These are phyloP conservation scores for Phalaenopsis equestris DNA, from an alignment of 106 monocot genomes.

Conservation along the genomic window DNA sequence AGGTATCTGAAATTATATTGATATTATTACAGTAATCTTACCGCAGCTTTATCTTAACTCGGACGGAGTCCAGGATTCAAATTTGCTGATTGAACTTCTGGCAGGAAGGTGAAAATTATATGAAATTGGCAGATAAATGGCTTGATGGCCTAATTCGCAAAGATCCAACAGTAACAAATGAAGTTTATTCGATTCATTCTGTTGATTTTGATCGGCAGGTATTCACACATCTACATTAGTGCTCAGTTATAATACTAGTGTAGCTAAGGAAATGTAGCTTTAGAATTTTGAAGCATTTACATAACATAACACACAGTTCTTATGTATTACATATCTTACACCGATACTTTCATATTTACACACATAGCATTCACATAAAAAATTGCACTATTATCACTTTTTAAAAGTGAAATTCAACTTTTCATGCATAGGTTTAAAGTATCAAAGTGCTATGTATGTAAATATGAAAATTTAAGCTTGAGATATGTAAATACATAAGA, in stretches of 20 bases:
- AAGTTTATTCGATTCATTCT: constrained; percentile 76
- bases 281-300: too few relatives aligned
- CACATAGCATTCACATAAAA: too few relatives aligned
- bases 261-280: not conserved
- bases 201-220: constrained; percentile 97
- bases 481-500: too few relatives aligned
- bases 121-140: constrained; percentile 67
- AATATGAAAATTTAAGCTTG: too few relatives aligned
- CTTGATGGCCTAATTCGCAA: constrained; percentile 68
- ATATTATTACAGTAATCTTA: not conserved
- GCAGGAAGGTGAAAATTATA: constrained; percentile 33
- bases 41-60: not conserved
- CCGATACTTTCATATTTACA: too few relatives aligned
- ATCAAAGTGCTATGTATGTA: too few relatives aligned
- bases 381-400: too few relatives aligned
- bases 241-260: not conserved
- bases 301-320: too few relatives aligned
- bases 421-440: too few relatives aligned
- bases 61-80: not conserved
- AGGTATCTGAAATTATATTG: constrained; percentile 15
- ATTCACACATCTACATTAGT: constrained; percentile 1
- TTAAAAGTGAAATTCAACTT: too few relatives aligned
- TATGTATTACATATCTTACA: too few relatives aligned
- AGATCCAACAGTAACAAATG: constrained; percentile 67
- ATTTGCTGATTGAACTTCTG: not conserved